phyloP scores from a whole-genome alignment of 1,139 yeast species.

The Zygosaccharomyces sapae region DNA sequence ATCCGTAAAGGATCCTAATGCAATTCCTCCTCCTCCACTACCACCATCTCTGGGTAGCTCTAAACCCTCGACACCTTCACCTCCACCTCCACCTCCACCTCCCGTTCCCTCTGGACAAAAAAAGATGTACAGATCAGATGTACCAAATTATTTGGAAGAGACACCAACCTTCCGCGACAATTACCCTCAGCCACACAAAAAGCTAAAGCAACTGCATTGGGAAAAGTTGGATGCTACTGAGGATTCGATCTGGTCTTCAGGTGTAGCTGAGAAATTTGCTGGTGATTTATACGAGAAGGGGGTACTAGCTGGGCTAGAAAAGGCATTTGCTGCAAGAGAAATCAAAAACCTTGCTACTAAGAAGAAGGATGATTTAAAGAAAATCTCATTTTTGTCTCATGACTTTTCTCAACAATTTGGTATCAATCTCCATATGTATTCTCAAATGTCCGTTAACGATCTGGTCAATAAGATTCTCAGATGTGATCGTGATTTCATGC shows the following conservation, averaged over 20 bases:
- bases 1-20: constrained; percentile 14
- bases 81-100: constrained; percentile 39
- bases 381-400: constrained; percentile 58
- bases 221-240: constrained; percentile 64
- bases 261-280: constrained; percentile 50
- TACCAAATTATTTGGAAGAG: constrained; percentile 37
- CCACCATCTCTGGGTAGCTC: constrained; percentile 35
- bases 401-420: constrained; percentile 78
- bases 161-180: constrained; percentile 50
- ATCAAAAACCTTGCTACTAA: constrained; percentile 49
- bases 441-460: constrained; percentile 50
- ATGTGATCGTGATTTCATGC: constrained; percentile 57
- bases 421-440: constrained; percentile 64
- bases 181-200: constrained; percentile 71
- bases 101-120: constrained; percentile 23
- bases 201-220: constrained; percentile 80
- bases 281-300: constrained; percentile 61
- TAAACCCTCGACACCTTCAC: constrained; percentile 39
- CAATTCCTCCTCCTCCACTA: constrained; percentile 40
- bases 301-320: constrained; percentile 70
- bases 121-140: constrained; percentile 29
- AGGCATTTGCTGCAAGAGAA: constrained; percentile 75
- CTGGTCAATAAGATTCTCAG: constrained; percentile 53
- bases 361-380: constrained; percentile 46
- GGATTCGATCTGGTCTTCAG: constrained; percentile 62